Percentiles rank a stretch among this genome's conserved stretches.
phyloP scores from a whole-genome alignment of 2,329 filamentous ascomycete genomes.

The Dendryphion nanum region DNA sequence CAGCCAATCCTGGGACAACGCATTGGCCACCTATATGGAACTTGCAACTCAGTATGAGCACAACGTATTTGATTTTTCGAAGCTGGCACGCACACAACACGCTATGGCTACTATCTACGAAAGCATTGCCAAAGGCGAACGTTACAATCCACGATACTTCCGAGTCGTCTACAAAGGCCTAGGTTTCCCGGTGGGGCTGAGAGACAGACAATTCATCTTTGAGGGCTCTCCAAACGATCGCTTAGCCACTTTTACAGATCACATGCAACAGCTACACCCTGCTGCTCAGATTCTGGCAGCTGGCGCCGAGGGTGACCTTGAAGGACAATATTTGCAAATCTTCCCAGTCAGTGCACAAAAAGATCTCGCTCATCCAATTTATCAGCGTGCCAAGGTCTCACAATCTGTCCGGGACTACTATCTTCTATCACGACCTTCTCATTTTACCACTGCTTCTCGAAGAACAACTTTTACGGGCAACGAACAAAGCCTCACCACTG shows the following conservation, averaged over 20 bases:
- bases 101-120: slow-evolving; percentile 94
- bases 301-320: slow-evolving; percentile 71
- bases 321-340: slow-evolving; percentile 87
- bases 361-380: slow-evolving; percentile 78
- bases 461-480: slow-evolving; percentile 67
- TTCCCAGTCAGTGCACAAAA: slow-evolving; percentile 79
- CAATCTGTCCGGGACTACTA: slow-evolving; percentile 84
- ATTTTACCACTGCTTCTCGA: slow-evolving; percentile 74
- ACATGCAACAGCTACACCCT: slow-evolving; percentile 88
- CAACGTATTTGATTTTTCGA: slow-evolving; percentile 86
- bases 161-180: slow-evolving; percentile 86
- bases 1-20: slow-evolving; percentile 89
- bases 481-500: slow-evolving; percentile 64
- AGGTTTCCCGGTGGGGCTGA: slow-evolving; percentile 75
- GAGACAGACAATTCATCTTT: slow-evolving; percentile 91
- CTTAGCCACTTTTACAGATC: slow-evolving; percentile 79
- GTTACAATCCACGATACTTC: slow-evolving; percentile 81
- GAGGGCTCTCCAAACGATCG: slow-evolving; percentile 77
- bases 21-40: slow-evolving; percentile 84
- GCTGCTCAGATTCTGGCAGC: slow-evolving; percentile 75
- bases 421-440: slow-evolving; percentile 71
- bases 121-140: slow-evolving; percentile 77
- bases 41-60: slow-evolving; percentile 87
- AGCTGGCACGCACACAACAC: slow-evolving; percentile 82
- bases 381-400: slow-evolving; percentile 81